Base-by-base conservation (phyloP, 805 yeast genomes). In the Candida xiaguanensis region DNA sequence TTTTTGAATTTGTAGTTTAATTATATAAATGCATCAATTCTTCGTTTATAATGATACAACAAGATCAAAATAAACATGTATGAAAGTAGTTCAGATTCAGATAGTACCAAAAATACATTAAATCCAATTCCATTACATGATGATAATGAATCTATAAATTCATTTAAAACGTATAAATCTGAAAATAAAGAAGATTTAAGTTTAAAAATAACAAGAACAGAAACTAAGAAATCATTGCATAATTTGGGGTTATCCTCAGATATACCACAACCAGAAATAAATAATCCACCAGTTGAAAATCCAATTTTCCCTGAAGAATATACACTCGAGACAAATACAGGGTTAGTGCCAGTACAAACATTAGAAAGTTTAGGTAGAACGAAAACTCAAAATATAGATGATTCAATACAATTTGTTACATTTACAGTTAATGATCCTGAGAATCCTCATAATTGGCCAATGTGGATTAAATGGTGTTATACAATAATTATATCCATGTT, bases 231-330 rank as follows among this genome's bases (percentile, higher is more conserved):
- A 54, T 78, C 95, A 2, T 61, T 87, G 36, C 75, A 71, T 39
- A 80, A 77, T 11, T 63, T 72, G 58, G 93, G 93, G 41, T 51
- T 85, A 12, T 66, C 77, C 5, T 59, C 72, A n/a, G 67, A 63
- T 3, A 66, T 76, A 1, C 80, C 85, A 4, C 53, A 65, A 19
- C 74, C 78, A 0, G 86, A 78, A 47, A 62, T 80, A 28, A 51
- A 65, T 50, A 36, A 49, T 20, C 69, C 72, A 3, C 67, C 68
- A 8, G 70, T 75, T 17, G 74, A 70, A 43, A 74, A 75, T 46
- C 85, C 91, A 12, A 82, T 88, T 25, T 89, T 89, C 71, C 96
- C 96, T 7, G 96, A 89, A 67, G 96, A 89, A 58, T 89, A 86
- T 58, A 84, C 89, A 5, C 48, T 89, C 59, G 96, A 89, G 67